Base-by-base conservation (phyloP, 106 monocot species). In the Allium fistulosum region DNA sequence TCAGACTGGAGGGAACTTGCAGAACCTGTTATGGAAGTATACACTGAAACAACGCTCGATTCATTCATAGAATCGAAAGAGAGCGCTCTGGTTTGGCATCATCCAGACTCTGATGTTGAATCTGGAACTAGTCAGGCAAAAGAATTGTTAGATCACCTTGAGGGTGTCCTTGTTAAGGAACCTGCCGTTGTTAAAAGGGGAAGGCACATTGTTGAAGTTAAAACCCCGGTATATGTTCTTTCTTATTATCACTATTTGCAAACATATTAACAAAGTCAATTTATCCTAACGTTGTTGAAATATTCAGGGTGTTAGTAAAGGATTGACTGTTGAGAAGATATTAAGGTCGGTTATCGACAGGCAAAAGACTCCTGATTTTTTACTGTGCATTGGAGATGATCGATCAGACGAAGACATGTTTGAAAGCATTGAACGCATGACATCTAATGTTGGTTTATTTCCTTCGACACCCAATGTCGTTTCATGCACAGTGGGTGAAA, bases 171-270 rank as follows among this genome's bases (percentile, higher is more conserved):
- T 59, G 74, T 65, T 45, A 67, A 77, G 17, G 77, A 77, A 48
- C 77, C 77, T 47, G 77, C 71, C 0, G 58, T 77, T 47, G 77
- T 77, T 49, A 77, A 77, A 60, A 65, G 65, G 51, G 77, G 77
- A 10, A 53, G 71, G 46, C 65, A 66, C 16, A 77, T 77, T 50
- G 77, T 77, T 46, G 77, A 77, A 59, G 77, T 77, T n/a, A 71
- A 77, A 65, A 37, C 65, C 53, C 77, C 71, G 64, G 77, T 77
- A 77, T 52, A 12, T 26, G 0, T 51, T 67, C 51, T 49, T 66
- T 51, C 26, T 26, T 12, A 53, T 48, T 47, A 7, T 13, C 11
- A n/a, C 2, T 45, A 61, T 26, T 22, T 55, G 11, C 15, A 55
- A 55, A 6, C 7, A 15, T 55, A 55, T 55, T 55, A 22, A 12